Conservation (phyloP, 2,329 filamentous ascomycete species). For the Apiospora phragmitis region DNA sequence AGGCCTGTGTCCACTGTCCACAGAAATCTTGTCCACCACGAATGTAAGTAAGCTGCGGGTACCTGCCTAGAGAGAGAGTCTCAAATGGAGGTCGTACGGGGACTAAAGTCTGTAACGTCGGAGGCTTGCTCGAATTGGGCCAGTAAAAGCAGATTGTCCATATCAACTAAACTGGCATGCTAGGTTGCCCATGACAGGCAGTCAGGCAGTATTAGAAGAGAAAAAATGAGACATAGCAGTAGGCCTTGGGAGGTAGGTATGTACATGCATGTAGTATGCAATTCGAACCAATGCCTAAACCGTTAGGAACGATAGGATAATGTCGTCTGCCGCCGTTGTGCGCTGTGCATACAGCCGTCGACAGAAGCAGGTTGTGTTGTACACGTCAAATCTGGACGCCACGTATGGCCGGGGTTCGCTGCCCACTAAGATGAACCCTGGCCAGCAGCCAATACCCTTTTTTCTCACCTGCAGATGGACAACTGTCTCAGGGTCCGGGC, state of each 20-base stretch:
- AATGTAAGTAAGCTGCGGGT: not conserved
- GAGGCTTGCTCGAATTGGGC: not conserved
- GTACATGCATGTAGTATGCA: not conserved
- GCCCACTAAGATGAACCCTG: not conserved
- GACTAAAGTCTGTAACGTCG: constrained; percentile 1
- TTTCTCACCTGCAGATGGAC: not conserved
- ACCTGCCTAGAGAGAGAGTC: not conserved
- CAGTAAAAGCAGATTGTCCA: not conserved
- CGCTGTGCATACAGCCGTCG: not conserved
- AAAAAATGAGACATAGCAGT: not conserved
- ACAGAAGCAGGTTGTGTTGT: not conserved
- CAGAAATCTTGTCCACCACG: not conserved
- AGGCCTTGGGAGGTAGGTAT: not conserved
- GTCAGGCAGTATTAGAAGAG: no score
- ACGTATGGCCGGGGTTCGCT: not conserved
- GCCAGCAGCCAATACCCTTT: not conserved
- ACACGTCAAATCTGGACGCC: not conserved
- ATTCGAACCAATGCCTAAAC: not conserved
- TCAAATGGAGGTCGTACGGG: not conserved
- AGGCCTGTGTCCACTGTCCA: not conserved
- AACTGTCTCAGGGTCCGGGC: constrained; percentile 3
- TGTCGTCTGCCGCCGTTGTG: not conserved
- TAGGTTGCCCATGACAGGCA: not conserved
- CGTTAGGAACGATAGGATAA: not conserved
- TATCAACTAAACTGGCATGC: not conserved